Conservation (phyloP, 1,139 yeast species). For the Protomyces inundatus region DNA sequence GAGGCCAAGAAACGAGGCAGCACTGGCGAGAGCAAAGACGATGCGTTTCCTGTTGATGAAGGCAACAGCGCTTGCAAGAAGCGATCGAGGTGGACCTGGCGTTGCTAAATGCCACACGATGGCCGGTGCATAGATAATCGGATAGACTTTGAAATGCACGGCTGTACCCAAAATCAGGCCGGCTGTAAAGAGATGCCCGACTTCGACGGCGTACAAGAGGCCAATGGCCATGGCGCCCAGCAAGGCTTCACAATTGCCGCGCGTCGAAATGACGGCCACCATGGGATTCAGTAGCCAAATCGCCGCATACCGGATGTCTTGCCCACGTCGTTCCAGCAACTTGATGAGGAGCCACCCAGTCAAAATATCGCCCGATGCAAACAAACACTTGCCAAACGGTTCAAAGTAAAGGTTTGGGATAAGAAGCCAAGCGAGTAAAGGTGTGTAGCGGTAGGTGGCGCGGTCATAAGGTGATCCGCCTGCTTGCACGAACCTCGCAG, state of each 20-base stretch:
- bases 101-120: slow-evolving; percentile 46
- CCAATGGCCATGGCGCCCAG: slow-evolving; percentile 70
- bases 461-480: slow-evolving; percentile 72
- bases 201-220: slow-evolving; percentile 48
- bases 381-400: slow-evolving; percentile 62
- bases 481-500: slow-evolving; percentile 62
- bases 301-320: slow-evolving; percentile 46
- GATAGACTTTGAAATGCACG: slow-evolving; percentile 86
- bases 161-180: slow-evolving; percentile 69
- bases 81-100: slow-evolving; percentile 41
- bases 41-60: slow-evolving; percentile 12
- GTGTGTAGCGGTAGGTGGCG: slow-evolving; percentile 90
- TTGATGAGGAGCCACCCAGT: slow-evolving; percentile 66
- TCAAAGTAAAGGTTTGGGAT: slow-evolving; percentile 53
- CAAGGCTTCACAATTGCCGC: slow-evolving; percentile 91
- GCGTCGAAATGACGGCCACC: slow-evolving; percentile 86
- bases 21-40: background rate
- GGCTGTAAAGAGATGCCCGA: slow-evolving; percentile 44
- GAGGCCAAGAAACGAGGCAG: slow-evolving; percentile 4
- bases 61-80: background rate
- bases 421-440: slow-evolving; percentile 76
- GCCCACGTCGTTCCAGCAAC: slow-evolving; percentile 41
- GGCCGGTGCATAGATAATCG: slow-evolving; percentile 72
- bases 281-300: slow-evolving; percentile 91
- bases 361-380: slow-evolving; percentile 68